Conservation (phyloP, 2,329 filamentous ascomycete species). For the Neospermospora avenae region DNA sequence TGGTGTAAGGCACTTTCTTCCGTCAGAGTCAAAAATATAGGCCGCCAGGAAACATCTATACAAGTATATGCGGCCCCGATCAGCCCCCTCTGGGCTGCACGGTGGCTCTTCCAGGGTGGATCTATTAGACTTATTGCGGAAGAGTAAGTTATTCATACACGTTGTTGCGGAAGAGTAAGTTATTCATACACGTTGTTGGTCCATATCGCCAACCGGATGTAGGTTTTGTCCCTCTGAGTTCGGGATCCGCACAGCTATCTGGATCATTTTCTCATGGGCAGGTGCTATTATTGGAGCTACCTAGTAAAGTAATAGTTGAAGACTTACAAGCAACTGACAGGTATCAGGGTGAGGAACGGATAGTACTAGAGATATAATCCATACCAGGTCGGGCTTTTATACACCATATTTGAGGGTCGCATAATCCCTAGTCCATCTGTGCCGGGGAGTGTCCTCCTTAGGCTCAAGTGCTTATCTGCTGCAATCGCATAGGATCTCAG, state of each 20-base stretch:
- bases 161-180: too few species aligned
- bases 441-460: too few species aligned
- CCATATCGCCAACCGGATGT: neutral
- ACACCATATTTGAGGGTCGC: too few species aligned
- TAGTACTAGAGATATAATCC: too few species aligned
- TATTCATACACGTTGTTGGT: neutral
- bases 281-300: neutral
- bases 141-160: neutral
- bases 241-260: neutral
- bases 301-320: neutral
- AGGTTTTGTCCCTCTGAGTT: neutral
- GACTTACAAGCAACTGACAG: too few species aligned
- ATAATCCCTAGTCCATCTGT: too few species aligned
- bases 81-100: neutral
- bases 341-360: too few species aligned
- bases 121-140: neutral
- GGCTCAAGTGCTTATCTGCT: too few species aligned
- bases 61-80: neutral
- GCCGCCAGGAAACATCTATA: neutral
- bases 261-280: neutral
- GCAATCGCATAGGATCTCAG: too few species aligned
- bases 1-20: neutral
- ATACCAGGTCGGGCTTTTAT: too few species aligned
- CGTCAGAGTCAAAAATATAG: neutral
- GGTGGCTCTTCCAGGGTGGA: neutral